A percentile compares a stretch with the other conserved stretches of the same genome.
Evolutionary conservation across 2,329 filamentous ascomycete genomes (phyloP).

Genomic region (Fusarium gaditjirri): DNA sequence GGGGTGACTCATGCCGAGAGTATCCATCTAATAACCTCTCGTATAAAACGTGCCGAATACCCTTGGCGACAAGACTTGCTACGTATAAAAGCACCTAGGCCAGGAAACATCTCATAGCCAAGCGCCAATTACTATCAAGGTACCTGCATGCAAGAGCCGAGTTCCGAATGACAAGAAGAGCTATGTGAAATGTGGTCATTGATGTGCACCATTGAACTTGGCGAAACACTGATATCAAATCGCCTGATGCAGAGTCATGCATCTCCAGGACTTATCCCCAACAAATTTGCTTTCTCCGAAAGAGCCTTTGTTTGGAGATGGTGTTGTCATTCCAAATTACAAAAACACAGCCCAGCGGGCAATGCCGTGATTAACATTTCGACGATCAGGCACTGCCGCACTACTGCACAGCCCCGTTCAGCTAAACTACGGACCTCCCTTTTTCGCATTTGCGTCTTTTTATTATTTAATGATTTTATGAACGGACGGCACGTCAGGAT

Average conservation of each 20-base stretch:
- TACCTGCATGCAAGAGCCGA: background rate
- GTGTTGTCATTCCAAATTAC: background rate
- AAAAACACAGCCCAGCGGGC: background rate
- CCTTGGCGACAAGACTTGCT: background rate
- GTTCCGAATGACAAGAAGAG: background rate
- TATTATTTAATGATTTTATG: accelerated
- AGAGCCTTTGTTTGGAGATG: accelerated
- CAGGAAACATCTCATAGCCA: background rate
- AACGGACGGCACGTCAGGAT: background rate
- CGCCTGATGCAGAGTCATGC: background rate
- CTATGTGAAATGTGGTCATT: background rate
- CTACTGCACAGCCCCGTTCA: background rate
- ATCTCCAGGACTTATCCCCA: background rate
- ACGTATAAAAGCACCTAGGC: background rate
- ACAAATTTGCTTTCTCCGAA: accelerated
- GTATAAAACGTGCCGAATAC: background rate
- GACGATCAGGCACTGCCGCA: background rate
- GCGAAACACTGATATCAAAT: background rate
- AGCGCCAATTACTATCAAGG: background rate
- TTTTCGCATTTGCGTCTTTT: background rate
- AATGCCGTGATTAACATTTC: background rate
- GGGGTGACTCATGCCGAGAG: conserved; percentile 1
- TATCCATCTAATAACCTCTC: background rate
- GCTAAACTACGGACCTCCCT: background rate
- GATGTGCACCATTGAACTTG: background rate